Percentiles rank a stretch among this genome's conserved stretches.
Evolutionary conservation across 208 protist genomes (phyloP).

Genomic region (Wallacemonas sp.): DNA sequence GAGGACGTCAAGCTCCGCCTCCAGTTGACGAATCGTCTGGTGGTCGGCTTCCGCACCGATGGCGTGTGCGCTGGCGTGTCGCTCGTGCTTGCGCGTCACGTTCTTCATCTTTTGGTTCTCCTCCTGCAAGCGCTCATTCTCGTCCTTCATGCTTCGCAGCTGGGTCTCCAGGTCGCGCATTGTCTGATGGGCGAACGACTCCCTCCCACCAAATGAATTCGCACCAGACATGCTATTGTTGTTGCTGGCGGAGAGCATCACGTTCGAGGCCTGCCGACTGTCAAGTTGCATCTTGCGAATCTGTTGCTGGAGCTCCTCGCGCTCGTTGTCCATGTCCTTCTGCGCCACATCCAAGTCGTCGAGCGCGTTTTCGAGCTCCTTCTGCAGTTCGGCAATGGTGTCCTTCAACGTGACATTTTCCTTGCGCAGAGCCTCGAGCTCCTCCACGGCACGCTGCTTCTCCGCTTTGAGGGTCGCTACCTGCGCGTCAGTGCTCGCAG

Average conservation of each 20-base stretch:
- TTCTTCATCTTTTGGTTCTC: constrained; percentile 33
- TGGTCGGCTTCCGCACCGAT: constrained; percentile 2
- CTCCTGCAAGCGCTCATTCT: constrained; percentile 38
- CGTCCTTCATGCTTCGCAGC: constrained; percentile 34
- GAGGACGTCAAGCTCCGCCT: constrained; percentile 60
- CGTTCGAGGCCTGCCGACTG: not conserved
- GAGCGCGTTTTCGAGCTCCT: constrained; percentile 40
- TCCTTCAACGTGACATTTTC: constrained; percentile 65
- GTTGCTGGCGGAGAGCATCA: constrained; percentile 8
- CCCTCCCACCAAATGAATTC: constrained; percentile 12
- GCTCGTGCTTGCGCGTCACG: not conserved
- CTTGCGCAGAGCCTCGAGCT: constrained; percentile 39
- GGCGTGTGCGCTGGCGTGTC: constrained; percentile 10
- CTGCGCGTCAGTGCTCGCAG: constrained; percentile 7
- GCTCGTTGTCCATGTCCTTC: constrained; percentile 36
- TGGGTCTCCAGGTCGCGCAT: constrained; percentile 40
- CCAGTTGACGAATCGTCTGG: constrained; percentile 28
- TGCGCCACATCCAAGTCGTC: constrained; percentile 40
- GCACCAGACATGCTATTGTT: constrained; percentile 14
- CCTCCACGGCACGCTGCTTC: constrained; percentile 19
- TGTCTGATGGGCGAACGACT: constrained; percentile 12
- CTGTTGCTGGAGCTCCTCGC: constrained; percentile 33
- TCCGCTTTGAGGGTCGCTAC: not conserved
- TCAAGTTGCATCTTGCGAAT: constrained; percentile 28
- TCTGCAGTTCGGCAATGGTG: constrained; percentile 41